Conservation (phyloP, 768 basidiomycete genomes). For the Neoboletus brunneissimus region DNA sequence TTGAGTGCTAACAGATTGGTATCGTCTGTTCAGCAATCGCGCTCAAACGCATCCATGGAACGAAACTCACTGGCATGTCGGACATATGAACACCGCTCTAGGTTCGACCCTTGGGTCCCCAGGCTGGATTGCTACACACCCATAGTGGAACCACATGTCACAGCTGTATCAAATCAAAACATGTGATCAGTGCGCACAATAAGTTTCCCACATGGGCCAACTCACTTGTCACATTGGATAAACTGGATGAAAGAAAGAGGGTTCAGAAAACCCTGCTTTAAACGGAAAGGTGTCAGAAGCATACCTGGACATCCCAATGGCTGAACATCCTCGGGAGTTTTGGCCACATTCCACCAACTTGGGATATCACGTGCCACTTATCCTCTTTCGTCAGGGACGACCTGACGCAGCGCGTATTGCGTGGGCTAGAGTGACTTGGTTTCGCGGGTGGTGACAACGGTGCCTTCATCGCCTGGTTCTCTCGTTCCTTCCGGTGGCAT, state of each 20-base stretch:
- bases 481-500: neutral
- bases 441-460: neutral
- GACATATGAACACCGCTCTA: constrained; percentile 39
- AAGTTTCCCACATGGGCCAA: neutral
- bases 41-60: neutral
- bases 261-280: neutral
- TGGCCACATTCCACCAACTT: constrained; percentile 12
- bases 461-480: neutral
- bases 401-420: neutral
- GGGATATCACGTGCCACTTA: neutral
- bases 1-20: constrained; percentile 3
- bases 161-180: constrained; percentile 30
- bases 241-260: constrained; percentile 18
- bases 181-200: neutral
- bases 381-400: constrained; percentile 1
- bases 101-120: constrained; percentile 38
- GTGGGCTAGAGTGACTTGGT: neutral
- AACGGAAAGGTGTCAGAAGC: neutral
- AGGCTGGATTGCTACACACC: constrained; percentile 42
- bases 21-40: neutral
- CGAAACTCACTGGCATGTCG: constrained; percentile 36
- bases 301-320: constrained; percentile 26
- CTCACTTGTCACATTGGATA: constrained; percentile 36
- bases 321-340: constrained; percentile 5
- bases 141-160: constrained; percentile 50